Evolutionary conservation across 202 grass and related monocot genomes (phyloP), one percentile per base, ranked within the genome.

Genomic region (Digitaria exilis): DNA sequence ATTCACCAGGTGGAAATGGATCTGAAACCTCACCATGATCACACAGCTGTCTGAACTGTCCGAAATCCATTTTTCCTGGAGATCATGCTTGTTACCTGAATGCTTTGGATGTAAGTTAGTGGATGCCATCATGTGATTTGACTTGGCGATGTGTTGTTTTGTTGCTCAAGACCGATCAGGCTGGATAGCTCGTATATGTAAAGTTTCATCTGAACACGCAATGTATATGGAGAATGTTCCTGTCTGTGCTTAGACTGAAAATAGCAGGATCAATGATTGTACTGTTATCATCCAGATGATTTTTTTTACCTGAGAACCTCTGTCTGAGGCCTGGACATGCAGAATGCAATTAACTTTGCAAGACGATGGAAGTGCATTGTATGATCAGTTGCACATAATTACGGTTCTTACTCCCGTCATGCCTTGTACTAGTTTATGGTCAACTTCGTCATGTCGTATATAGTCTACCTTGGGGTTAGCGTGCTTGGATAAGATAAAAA

Each of bases 1-100:
- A 98, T 98, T 80, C 87, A 95, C 69, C 90, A 98, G 83, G 96
- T 98, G 9, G 96, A 98, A 83, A 98, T 98, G 89, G 96, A 98
- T 35, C 83, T 98, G 69, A 95, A 95, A 72, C 87, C 86, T 29
- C 88, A 55, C 48, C 88, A 83, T 75, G 88, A 90, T 50, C 83
- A 82, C 17, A 5, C 64, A 51, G 58, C 56, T 15, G 19, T 71
- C 73, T 82, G 15, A 71, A 15, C 56, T 15, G 19, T 71, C 73
- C 77, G 10, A 65, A 15, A 1, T 18, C 28, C 21, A 22, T 24
- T 63, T 14, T 50, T 48, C 6, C 16, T 14, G 34, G 9, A 55
- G 32, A n/a, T n/a, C 58, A 16, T 73, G 37, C 56, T 74, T 66
- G 14, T 43, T 70, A n/a, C 3, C 75, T 49, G 24, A 69, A 80